Evolutionary conservation across 1,139 yeast species (phyloP).

Genomic region (Pichia sorboxylosa): DNA sequence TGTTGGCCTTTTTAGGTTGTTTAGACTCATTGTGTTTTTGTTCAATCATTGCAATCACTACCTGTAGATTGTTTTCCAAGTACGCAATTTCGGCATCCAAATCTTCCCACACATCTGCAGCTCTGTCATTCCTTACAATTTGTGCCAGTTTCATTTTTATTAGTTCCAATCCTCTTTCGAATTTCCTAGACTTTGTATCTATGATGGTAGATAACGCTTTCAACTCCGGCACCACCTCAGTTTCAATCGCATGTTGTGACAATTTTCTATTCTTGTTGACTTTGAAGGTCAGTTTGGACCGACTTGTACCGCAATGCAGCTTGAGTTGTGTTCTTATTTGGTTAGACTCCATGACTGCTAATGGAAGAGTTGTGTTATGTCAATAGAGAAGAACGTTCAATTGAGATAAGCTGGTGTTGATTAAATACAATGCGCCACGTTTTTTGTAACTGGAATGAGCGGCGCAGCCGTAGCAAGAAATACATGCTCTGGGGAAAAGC

Average conservation of each 20-base stretch:
- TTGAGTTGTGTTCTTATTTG: conserved; percentile 4
- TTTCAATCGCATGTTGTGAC: conserved; percentile 7
- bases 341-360: neutral
- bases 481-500: too few relatives aligned
- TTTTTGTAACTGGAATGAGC: too few relatives aligned
- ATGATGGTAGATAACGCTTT: conserved; percentile 1
- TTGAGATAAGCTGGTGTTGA: too few relatives aligned
- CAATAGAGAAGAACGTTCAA: too few relatives aligned
- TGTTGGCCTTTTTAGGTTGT: neutral
- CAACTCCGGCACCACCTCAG: conserved; percentile 6
- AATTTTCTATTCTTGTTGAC: conserved; percentile 6
- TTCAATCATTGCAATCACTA: conserved; percentile 4
- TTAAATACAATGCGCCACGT: too few relatives aligned
- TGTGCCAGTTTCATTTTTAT: conserved; percentile 7
- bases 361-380: too few relatives aligned
- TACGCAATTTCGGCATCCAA: conserved; percentile 11
- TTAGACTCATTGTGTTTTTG: neutral
- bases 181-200: conserved; percentile 6
- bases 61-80: conserved; percentile 6
- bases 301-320: conserved; percentile 7
- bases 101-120: conserved; percentile 14
- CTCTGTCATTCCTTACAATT: conserved; percentile 10
- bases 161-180: conserved; percentile 11
- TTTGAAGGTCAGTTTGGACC: conserved; percentile 8
- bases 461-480: too few relatives aligned